Percentiles rank a stretch among this genome's conserved stretches.
Evolutionary conservation across 225 moss, liverwort and hornwort genomes (phyloP).

Genomic region (Ulota crispa): DNA sequence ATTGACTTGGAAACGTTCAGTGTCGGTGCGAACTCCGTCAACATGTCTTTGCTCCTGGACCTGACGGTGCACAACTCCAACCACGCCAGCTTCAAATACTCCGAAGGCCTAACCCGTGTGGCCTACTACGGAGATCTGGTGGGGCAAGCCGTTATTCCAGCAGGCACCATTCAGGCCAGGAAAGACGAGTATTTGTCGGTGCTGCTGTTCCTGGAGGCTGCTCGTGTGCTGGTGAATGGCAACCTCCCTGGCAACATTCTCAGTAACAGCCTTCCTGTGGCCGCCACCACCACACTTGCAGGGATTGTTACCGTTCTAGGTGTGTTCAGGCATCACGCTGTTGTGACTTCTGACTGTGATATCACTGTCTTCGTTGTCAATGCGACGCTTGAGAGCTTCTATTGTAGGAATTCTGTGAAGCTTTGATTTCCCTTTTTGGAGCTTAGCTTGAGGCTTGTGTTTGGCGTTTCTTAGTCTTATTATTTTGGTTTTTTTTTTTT

Average conservation of each 20-base stretch:
- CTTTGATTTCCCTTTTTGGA: conserved; percentile 15
- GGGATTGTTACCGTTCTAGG: conserved; percentile 34
- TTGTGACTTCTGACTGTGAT: conserved; percentile 36
- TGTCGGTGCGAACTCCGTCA: conserved; percentile 19
- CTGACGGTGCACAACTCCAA: conserved; percentile 50
- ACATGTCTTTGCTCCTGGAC: conserved; percentile 43
- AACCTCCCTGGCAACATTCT: conserved; percentile 24
- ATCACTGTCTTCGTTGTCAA: conserved; percentile 37
- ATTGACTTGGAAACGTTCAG: conserved; percentile 43
- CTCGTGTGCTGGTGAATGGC: conserved; percentile 26
- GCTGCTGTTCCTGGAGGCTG: conserved; percentile 36
- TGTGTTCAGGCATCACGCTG: conserved; percentile 39
- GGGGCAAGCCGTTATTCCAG: conserved; percentile 36
- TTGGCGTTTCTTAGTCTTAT: no score
- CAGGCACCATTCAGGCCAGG: conserved; percentile 24
- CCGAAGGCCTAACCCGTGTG: conserved; percentile 34
- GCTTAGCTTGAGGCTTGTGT: no score
- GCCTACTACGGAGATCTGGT: conserved; percentile 37
- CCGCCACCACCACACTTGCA: conserved; percentile 28
- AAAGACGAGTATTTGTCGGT: conserved; percentile 39
- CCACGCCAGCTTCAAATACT: conserved; percentile 37
- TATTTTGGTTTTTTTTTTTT: no score
- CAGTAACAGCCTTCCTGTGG: conserved; percentile 37
- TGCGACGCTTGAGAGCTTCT: conserved; percentile 47
- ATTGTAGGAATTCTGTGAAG: conserved; percentile 35